These are phyloP conservation scores for Bremia lactucae DNA, from an alignment of 352 stramenopile genomes.

Conservation along the genomic window DNA sequence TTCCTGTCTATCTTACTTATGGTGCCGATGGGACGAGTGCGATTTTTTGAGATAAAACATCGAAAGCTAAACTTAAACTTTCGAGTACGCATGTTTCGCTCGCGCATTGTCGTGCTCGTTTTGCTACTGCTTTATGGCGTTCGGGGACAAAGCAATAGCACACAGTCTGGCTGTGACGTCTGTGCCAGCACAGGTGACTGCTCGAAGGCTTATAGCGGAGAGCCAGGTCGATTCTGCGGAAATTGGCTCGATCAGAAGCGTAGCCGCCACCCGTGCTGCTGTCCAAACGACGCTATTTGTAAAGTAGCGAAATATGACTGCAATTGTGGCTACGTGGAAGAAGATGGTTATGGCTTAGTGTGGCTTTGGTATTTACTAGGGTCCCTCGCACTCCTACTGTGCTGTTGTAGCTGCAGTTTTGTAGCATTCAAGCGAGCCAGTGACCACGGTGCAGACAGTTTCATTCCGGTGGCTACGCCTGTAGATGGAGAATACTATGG, in stretches of 20 bases:
- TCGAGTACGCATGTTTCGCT: constrained; percentile 2
- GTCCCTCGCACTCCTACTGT: constrained; percentile 14
- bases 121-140: background rate
- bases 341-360: constrained; percentile 10
- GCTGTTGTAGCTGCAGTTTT: constrained; percentile 20
- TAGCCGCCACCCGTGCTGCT: constrained; percentile 37
- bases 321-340: constrained; percentile 15
- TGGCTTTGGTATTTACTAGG: constrained; percentile 42
- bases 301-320: constrained; percentile 41
- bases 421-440: constrained; percentile 8
- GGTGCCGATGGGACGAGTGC: no score
- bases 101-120: background rate
- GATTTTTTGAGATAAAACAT: no score
- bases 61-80: background rate
- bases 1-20: no score
- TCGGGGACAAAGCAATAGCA: constrained; percentile 7
- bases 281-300: constrained; percentile 28
- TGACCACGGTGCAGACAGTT: background rate
- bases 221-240: constrained; percentile 35
- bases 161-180: constrained; percentile 35
- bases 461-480: constrained; percentile 16
- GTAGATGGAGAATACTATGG: constrained; percentile 13
- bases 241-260: constrained; percentile 41
- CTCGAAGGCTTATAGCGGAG: constrained; percentile 21
- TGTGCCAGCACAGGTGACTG: constrained; percentile 37